Base-by-base conservation (phyloP, 2,329 filamentous ascomycete genomes). In the Aspergillus eucalypticola region DNA sequence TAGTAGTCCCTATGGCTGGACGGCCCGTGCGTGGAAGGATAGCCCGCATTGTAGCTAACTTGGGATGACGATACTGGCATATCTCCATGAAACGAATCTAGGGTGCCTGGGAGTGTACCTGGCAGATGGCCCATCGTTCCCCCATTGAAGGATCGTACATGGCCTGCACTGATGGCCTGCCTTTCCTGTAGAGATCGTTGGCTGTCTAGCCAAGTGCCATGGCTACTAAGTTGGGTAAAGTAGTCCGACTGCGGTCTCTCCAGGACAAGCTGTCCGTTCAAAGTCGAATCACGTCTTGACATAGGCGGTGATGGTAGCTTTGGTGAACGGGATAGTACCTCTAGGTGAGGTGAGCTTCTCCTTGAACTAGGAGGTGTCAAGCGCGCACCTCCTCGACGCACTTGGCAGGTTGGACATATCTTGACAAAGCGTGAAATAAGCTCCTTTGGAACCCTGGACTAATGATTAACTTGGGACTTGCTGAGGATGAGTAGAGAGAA, bases 341-440 rank as follows among this genome's bases (percentile, higher is more conserved):
- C 73, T n/a, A 75, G 64, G 48, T 71, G 72, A 8, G 75, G 75
- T n/a, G 76, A 78, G 58, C 69, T 66, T 67, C 70, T 71, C 49
- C 74, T 73, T 23, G 77, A 79, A 62, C 71, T 76, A 23, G 77
- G 76, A 19, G 77, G 76, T 21, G 76, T 78, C 48, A 77, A 61
- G 10, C 75, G 76, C 41, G 76, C 71, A 48, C 75, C 76, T 19
- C 78, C 78, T 49, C 80, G 73, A 50, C 80, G 78, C 19, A 81
- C 76, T 65, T 79, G 79, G 61, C 80, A 82, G 17, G 79, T 82
- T 51, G 80, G 80, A 52, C 80, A 82, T 54, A 81, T 78, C 64
- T 81, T 81, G 56, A 82, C 80, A 60, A 82, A 82, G 42, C 80
- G 79, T 32, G 80, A 81, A 63, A 82, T 82, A 38, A 82, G 70